phyloP scores from a whole-genome alignment of 2,329 filamentous ascomycete species.

The Sporothrix protearum region DNA sequence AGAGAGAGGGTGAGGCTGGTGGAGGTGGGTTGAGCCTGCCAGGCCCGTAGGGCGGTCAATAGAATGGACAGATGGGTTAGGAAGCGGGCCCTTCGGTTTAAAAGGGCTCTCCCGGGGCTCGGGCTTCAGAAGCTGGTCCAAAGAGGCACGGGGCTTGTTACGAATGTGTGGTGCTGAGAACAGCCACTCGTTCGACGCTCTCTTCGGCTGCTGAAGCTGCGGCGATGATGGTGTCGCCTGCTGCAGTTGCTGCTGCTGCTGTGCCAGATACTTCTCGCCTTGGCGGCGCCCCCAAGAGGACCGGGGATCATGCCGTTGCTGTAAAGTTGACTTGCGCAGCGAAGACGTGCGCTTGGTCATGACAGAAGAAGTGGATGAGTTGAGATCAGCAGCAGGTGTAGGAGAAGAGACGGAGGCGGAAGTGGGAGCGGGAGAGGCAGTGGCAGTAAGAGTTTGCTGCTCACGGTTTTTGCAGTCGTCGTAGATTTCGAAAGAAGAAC shows the following conservation, averaged over 20 bases:
- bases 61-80: slow-evolving; percentile 52
- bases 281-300: slow-evolving; percentile 59
- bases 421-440: not conserved
- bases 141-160: slow-evolving; percentile 68
- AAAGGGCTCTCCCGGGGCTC: slow-evolving; percentile 62
- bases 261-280: slow-evolving; percentile 54
- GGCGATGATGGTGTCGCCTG: slow-evolving; percentile 10
- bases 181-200: slow-evolving; percentile 25
- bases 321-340: slow-evolving; percentile 79
- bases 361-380: slow-evolving; percentile 33
- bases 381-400: slow-evolving; percentile 40
- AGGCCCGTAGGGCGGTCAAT: slow-evolving; percentile 37
- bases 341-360: slow-evolving; percentile 67
- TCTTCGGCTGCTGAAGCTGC: slow-evolving; percentile 20
- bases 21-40: slow-evolving; percentile 29
- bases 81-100: slow-evolving; percentile 50
- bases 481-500: slow-evolving; percentile 47
- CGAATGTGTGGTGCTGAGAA: slow-evolving; percentile 54
- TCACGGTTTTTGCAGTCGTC: slow-evolving; percentile 43
- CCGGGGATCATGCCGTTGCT: slow-evolving; percentile 73
- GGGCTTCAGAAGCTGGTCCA: slow-evolving; percentile 72
- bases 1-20: slow-evolving; percentile 77
- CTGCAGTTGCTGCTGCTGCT: slow-evolving; percentile 45
- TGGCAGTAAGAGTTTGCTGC: slow-evolving; percentile 48
- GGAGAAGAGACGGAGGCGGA: slow-evolving; percentile 32